A percentile compares a stretch with the other conserved stretches of the same genome.
These are phyloP conservation scores for Hydnomerulius pinastri DNA, from an alignment of 768 basidiomycete genomes.

Conservation along the genomic window DNA sequence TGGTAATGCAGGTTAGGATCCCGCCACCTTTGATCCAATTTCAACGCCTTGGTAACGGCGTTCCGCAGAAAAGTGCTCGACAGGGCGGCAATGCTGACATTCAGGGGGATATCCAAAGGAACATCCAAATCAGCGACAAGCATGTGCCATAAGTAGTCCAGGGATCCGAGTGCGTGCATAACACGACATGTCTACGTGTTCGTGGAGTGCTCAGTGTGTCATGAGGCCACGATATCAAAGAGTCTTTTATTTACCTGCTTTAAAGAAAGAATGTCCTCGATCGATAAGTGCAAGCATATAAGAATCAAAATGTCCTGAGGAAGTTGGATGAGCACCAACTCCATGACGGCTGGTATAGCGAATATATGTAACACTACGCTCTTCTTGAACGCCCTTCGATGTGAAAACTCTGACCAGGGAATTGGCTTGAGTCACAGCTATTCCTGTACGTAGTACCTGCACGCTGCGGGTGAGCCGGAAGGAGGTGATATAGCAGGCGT, in stretches of 20 bases:
- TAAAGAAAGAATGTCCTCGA: slow-evolving; percentile 47
- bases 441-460: too few species aligned
- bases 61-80: slow-evolving; percentile 43
- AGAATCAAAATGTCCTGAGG: slow-evolving; percentile 48
- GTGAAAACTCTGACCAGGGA: too few species aligned
- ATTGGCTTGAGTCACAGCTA: too few species aligned
- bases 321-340: slow-evolving; percentile 31
- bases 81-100: slow-evolving; percentile 34
- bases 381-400: too few species aligned
- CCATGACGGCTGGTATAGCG: slow-evolving; percentile 10
- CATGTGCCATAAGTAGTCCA: slow-evolving; percentile 59
- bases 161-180: slow-evolving; percentile 50
- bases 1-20: slow-evolving; percentile 37
- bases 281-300: slow-evolving; percentile 34
- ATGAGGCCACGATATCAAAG: not conserved
- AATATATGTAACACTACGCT: too few species aligned
- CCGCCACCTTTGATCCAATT: slow-evolving; percentile 54
- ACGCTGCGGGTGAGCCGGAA: slow-evolving; percentile 10
- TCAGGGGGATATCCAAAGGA: slow-evolving; percentile 43
- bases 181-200: slow-evolving; percentile 60
- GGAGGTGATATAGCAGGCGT: slow-evolving; percentile 4
- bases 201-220: slow-evolving; percentile 15
- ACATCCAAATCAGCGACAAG: slow-evolving; percentile 33
- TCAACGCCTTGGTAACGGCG: slow-evolving; percentile 44
- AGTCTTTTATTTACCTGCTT: slow-evolving; percentile 43